Percentiles rank a stretch among this genome's conserved stretches.
These are phyloP conservation scores for Phalaenopsis aphrodite DNA, from an alignment of 106 monocot genomes.

Conservation along the genomic window DNA sequence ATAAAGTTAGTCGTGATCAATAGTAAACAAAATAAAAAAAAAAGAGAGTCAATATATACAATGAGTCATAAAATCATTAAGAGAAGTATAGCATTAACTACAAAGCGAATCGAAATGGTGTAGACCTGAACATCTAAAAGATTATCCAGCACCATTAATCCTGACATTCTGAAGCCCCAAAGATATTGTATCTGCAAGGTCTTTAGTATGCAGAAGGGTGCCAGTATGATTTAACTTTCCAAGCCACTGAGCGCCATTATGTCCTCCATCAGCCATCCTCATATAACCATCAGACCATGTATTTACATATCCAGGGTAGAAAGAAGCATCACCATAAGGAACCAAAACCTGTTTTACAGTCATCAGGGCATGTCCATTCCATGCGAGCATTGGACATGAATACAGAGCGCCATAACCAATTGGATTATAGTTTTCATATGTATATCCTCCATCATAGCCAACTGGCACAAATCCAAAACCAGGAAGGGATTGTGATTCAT, in stretches of 20 bases:
- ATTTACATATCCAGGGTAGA: slow-evolving; percentile 10
- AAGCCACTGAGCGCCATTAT: not conserved
- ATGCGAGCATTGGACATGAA: slow-evolving; percentile 16
- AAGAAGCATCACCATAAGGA: not conserved
- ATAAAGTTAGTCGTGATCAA: not conserved
- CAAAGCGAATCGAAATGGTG: not conserved
- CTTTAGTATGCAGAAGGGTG: slow-evolving; percentile 11
- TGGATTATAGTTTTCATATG: slow-evolving; percentile 23
- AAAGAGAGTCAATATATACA: not conserved
- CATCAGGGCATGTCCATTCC: slow-evolving; percentile 20
- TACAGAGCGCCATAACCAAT: slow-evolving; percentile 19
- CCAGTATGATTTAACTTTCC: slow-evolving; percentile 8
- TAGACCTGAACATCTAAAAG: not conserved
- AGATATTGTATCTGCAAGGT: not conserved
- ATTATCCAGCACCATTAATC: not conserved
- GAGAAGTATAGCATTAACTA: not conserved
- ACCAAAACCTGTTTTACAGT: slow-evolving; percentile 12
- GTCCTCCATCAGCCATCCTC: slow-evolving; percentile 11
- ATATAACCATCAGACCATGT: slow-evolving; percentile 16
- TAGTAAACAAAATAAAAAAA: not conserved
- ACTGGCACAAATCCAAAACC: slow-evolving; percentile 17
- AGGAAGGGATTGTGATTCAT: slow-evolving; percentile 13
- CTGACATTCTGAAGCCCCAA: not conserved
- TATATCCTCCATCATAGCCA: slow-evolving; percentile 24
- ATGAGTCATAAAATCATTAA: not conserved